phyloP scores from a whole-genome alignment of 2,329 filamentous ascomycete species.

The Colletotrichum lentis region DNA sequence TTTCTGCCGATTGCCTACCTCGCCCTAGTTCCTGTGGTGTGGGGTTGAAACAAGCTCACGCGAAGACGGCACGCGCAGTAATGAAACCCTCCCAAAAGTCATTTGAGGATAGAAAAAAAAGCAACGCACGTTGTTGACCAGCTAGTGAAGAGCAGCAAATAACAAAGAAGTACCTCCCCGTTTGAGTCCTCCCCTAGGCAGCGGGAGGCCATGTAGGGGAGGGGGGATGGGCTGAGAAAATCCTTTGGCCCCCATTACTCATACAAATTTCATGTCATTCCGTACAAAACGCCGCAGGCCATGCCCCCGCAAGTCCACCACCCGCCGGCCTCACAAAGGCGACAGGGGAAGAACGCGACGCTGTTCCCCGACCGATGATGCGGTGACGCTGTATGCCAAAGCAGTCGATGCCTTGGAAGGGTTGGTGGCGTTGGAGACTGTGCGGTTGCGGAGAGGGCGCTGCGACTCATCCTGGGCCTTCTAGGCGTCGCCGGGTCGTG shows the following conservation, averaged over 20 bases:
- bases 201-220: conserved; percentile 1
- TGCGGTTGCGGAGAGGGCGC: conserved; percentile 26
- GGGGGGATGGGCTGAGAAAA: background rate
- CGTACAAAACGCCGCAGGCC: conserved; percentile 14
- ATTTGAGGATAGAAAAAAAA: conserved; percentile 1
- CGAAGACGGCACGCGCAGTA: background rate
- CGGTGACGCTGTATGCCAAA: conserved; percentile 26
- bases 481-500: conserved; percentile 56
- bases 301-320: background rate
- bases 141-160: conserved; percentile 2
- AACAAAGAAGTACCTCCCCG: background rate
- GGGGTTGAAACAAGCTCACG: conserved; percentile 1
- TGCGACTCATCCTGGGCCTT: conserved; percentile 44
- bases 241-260: conserved; percentile 22
- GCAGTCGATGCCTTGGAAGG: conserved; percentile 12
- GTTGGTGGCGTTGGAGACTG: conserved; percentile 19
- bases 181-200: background rate
- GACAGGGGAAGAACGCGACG: conserved; percentile 22
- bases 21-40: background rate
- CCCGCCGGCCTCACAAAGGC: background rate
- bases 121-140: conserved; percentile 3
- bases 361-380: conserved; percentile 21
- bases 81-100: background rate
- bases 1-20: conserved; percentile 13
- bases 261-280: conserved; percentile 36